Evolutionary conservation across 805 yeast species (phyloP), one percentile per base, ranked within the genome.

Genomic region (Yarrowia keelungensis): DNA sequence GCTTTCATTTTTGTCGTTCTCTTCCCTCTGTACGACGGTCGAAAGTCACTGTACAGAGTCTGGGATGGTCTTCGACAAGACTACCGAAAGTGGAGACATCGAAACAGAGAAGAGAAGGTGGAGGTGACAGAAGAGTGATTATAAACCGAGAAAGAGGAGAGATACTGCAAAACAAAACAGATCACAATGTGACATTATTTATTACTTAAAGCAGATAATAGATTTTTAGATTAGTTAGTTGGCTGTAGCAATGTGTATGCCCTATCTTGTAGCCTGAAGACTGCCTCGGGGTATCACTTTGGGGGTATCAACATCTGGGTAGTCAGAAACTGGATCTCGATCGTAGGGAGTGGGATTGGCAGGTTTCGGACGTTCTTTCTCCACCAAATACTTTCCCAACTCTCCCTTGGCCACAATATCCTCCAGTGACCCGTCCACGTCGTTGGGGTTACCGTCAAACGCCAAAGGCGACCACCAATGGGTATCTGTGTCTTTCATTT

Each of bases 21-120:
- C 14, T 83, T 80, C 46, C 87, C 87, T n/a, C 69, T 84, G 16
- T 79, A 76, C 72, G 86, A 84, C 72, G 84, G 86, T 50, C 75
- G 83, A 56, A 56, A 54, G 51, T 41, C 69, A 9, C 19, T 66
- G 19, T 32, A 4, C 22, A n/a, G 42, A 12, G 43, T 59, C 22
- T 59, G 36, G 19, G 45, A 45, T 16, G 66, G 66, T 35, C 50
- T 59, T 1, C 42, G 66, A 46, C 8, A 8, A 1, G 66, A 59
- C 35, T 59, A 22, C 32, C 35, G 10, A 8, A 56, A 56, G 38
- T 41, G 62, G 47, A 47, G 51, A 47, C 14, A 47, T 36, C 62
- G 62, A 11, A n/a, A 32, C 47, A 41, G 42, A n/a, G n/a, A 54
- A 38, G 36, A 9, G 12, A 45, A 2, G 9, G 32, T 26, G 32